A percentile compares a stretch with the other conserved stretches of the same genome.
Evolutionary conservation across 371 early-diverging fungal genomes (phyloP).

Genomic region (Mortierella sp.): DNA sequence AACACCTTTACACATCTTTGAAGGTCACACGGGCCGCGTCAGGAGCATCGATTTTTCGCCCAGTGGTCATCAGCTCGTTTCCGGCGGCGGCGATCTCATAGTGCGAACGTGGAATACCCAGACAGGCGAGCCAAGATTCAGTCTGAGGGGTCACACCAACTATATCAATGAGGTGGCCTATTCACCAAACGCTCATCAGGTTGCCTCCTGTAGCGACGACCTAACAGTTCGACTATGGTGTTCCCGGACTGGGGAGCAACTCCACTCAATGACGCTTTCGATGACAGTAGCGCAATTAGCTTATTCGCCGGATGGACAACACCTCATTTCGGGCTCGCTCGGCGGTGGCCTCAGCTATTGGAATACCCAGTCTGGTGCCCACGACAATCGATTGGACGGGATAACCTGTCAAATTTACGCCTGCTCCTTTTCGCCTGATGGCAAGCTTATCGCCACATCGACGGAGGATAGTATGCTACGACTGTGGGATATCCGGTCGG

Average conservation of each 20-base stretch:
- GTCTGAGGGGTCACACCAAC: not conserved
- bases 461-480: not conserved
- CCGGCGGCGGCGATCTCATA: not conserved
- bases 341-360: not conserved
- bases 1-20: not conserved
- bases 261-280: not conserved
- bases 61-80: not conserved
- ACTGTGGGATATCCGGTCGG: not conserved
- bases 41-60: not conserved
- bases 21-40: not conserved
- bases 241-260: not conserved
- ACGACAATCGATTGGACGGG: not conserved
- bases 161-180: not conserved
- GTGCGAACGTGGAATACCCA: not conserved
- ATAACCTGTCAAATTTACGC: not conserved
- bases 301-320: not conserved
- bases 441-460: not conserved
- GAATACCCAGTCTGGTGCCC: not conserved
- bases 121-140: not conserved
- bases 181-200: not conserved
- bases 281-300: not conserved
- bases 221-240: not conserved
- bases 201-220: not conserved
- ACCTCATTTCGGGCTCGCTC: not conserved
- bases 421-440: not conserved